Evolutionary conservation across 1,284 basidiomycete genomes (phyloP).

Genomic region (Cryptococcus sp.): DNA sequence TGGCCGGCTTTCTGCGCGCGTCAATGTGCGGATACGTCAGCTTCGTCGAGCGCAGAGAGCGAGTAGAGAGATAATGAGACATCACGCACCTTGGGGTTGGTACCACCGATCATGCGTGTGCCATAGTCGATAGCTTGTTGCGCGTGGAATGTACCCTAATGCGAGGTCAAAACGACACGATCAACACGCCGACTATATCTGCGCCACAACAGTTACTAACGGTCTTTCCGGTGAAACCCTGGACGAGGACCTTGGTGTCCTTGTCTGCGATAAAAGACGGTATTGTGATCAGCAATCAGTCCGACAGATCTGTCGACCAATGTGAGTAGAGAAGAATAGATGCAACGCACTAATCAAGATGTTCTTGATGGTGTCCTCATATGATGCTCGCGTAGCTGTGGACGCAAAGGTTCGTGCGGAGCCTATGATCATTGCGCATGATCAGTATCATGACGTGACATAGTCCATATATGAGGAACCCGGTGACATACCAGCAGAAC

Average conservation of each 20-base stretch:
- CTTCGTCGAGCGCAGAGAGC: not conserved
- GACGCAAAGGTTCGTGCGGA: conserved; percentile 64
- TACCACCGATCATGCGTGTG: conserved; percentile 96
- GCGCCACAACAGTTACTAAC: conserved; percentile 57
- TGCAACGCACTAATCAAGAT: conserved; percentile 67
- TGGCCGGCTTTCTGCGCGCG: conserved; percentile 77
- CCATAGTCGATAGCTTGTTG: conserved; percentile 87
- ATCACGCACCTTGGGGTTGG: conserved; percentile 72
- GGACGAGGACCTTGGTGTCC: conserved; percentile 91
- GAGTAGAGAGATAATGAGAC: not conserved
- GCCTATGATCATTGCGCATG: conserved; percentile 12
- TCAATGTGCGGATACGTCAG: not conserved
- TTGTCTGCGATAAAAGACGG: conserved; percentile 59
- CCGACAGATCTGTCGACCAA: not conserved
- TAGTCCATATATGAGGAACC: not conserved
- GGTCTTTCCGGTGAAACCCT: conserved; percentile 97
- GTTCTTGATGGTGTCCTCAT: conserved; percentile 89
- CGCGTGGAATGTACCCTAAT: conserved; percentile 93
- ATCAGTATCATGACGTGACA: not conserved
- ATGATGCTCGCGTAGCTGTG: conserved; percentile 66
- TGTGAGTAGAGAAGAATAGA: not conserved
- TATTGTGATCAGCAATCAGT: not conserved
- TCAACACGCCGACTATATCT: not conserved
- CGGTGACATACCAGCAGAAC: conserved; percentile 26
- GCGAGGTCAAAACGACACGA: not conserved